Conservation (phyloP, 108 stramenopile genomes). For the Cyclotella sp. region DNA sequence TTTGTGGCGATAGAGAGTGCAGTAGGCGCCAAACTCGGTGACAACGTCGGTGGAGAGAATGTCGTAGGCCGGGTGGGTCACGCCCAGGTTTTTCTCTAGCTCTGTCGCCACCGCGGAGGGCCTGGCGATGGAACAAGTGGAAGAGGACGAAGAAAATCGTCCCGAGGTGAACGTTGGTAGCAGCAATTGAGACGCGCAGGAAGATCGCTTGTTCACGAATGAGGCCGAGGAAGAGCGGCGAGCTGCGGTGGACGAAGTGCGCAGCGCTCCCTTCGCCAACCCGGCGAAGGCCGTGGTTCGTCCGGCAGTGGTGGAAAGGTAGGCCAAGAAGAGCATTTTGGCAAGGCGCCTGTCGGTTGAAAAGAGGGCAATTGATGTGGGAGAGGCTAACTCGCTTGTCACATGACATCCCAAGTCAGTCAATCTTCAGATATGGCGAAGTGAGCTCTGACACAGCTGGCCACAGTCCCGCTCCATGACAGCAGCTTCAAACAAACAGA, state of each 20-base stretch:
- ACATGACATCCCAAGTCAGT: too few relatives aligned
- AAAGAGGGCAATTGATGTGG: background rate
- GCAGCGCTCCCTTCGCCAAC: background rate
- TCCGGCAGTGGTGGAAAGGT: conserved; percentile 1
- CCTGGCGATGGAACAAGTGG: conserved; percentile 12
- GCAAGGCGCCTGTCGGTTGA: conserved; percentile 15
- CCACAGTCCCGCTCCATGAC: too few relatives aligned
- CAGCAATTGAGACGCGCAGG: background rate
- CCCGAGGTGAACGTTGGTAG: background rate
- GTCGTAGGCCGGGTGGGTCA: conserved; percentile 79
- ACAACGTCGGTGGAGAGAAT: conserved; percentile 75
- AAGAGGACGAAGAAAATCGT: background rate
- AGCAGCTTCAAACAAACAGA: too few relatives aligned
- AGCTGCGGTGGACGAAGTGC: background rate
- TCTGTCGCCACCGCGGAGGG: conserved; percentile 23
- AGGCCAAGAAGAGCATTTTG: conserved; percentile 29
- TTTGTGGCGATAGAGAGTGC: conserved; percentile 93
- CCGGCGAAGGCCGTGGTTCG: conserved; percentile 3
- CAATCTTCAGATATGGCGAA: too few relatives aligned
- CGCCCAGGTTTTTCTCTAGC: conserved; percentile 31
- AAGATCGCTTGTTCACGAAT: conserved; percentile 7
- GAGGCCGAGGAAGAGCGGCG: background rate
- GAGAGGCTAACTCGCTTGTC: too few relatives aligned
- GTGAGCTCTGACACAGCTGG: too few relatives aligned
- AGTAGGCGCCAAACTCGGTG: conserved; percentile 83